Conservation (phyloP, 2,329 filamentous ascomycete genomes). For the Aspergillus phoenicis region DNA sequence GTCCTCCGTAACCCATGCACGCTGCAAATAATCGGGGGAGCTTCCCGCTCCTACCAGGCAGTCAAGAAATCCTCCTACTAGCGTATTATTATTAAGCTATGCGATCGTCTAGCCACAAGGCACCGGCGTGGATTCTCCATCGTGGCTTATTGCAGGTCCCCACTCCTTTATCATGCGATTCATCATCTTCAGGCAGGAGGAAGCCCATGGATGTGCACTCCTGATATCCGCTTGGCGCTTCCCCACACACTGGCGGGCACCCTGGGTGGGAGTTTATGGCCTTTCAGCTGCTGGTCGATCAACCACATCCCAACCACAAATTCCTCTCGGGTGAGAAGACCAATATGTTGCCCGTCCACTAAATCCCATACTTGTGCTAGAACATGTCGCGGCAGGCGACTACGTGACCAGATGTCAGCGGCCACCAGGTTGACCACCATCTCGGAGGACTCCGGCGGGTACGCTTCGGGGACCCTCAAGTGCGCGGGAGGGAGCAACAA, state of each 20-base stretch:
- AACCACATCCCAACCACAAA: slow-evolving; percentile 56
- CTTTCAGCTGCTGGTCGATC: slow-evolving; percentile 52
- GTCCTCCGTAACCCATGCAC: no score
- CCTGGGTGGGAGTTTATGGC: slow-evolving; percentile 49
- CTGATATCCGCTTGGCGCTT: slow-evolving; percentile 45
- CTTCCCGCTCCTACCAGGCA: no score
- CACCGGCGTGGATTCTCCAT: no score
- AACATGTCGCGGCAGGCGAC: slow-evolving; percentile 41
- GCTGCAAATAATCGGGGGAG: no score
- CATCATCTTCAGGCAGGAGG: not conserved
- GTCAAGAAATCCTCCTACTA: no score
- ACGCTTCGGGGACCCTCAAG: slow-evolving; percentile 18
- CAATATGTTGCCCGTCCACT: slow-evolving; percentile 42
- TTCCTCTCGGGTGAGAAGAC: slow-evolving; percentile 47
- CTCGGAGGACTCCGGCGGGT: slow-evolving; percentile 33
- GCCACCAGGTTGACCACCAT: slow-evolving; percentile 52
- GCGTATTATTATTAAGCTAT: not conserved
- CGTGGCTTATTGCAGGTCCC: not conserved
- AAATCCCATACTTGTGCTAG: slow-evolving; percentile 52
- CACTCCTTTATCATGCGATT: no score
- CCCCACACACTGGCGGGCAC: slow-evolving; percentile 53
- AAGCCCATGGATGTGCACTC: slow-evolving; percentile 28
- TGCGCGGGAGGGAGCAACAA: slow-evolving; percentile 33
- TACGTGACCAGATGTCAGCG: slow-evolving; percentile 53
- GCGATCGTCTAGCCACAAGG: not conserved